Conservation (phyloP, 2,329 filamentous ascomycete species). For the Achaetomium macrosporum region DNA sequence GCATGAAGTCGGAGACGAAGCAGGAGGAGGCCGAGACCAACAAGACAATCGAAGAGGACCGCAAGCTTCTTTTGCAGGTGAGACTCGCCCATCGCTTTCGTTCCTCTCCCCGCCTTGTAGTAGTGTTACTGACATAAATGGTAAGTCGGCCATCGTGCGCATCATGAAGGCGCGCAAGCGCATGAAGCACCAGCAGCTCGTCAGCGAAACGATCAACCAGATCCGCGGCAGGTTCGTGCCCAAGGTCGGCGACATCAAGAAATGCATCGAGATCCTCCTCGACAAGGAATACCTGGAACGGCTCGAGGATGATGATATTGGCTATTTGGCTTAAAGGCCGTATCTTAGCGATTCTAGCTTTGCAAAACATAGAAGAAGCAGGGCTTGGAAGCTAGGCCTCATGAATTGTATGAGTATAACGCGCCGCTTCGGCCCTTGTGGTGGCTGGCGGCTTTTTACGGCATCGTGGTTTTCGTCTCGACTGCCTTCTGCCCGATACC, state of each 20-base stretch:
- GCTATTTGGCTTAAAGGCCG: constrained; percentile 74
- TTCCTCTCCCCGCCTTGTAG: not conserved
- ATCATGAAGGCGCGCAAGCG: constrained; percentile 99
- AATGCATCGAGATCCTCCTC: constrained; percentile 96
- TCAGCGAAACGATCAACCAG: constrained; percentile 92
- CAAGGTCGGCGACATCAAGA: constrained; percentile 95
- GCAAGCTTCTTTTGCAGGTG: constrained; percentile 95
- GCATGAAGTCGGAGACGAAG: constrained; percentile 92
- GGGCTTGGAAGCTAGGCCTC: no score
- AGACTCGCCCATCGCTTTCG: constrained; percentile 32
- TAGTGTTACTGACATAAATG: constrained; percentile 16
- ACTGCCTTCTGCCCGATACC: no score
- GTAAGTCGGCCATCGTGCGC: constrained; percentile 90
- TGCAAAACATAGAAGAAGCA: not conserved
- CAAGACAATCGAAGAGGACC: constrained; percentile 98
- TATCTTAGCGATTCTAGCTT: not conserved
- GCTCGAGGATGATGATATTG: constrained; percentile 86
- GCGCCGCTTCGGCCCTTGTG: no score
- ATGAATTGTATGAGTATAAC: no score
- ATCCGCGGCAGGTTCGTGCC: constrained; percentile 90
- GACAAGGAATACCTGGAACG: constrained; percentile 99
- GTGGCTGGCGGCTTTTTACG: no score
- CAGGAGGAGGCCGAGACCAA: constrained; percentile 95
- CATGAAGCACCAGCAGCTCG: constrained; percentile 94
- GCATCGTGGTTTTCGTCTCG: no score